Percentiles rank a stretch among this genome's conserved stretches.
Evolutionary conservation across 148 eudicot genomes (phyloP).

Genomic region (Fallopia convolvulus): DNA sequence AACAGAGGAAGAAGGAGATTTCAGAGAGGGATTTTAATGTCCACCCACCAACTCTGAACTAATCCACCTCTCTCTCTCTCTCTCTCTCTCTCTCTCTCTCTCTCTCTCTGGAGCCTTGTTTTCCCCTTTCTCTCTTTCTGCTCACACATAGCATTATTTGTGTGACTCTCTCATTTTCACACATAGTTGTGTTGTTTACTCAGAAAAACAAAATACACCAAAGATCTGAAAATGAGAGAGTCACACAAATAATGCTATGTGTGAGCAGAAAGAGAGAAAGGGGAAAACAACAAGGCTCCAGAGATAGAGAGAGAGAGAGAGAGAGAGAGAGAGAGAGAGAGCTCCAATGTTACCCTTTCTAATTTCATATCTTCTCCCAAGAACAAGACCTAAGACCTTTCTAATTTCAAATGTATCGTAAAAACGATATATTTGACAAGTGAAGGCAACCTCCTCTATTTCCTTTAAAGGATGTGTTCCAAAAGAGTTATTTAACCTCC

Average conservation of each 20-base stretch:
- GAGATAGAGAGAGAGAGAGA: background rate
- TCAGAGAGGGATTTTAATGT: slow-evolving; percentile 46
- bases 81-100: background rate
- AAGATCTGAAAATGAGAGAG: slow-evolving; percentile 10
- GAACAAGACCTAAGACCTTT: too few relatives aligned
- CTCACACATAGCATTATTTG: background rate
- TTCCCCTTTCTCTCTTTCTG: background rate
- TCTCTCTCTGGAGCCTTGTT: background rate
- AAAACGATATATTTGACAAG: too few relatives aligned
- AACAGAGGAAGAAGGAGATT: slow-evolving; percentile 48
- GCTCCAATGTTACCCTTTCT: slow-evolving; percentile 8
- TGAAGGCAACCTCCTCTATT: too few relatives aligned
- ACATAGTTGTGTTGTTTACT: too few relatives aligned
- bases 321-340: too few relatives aligned
- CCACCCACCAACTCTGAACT: slow-evolving; percentile 44
- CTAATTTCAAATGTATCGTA: too few relatives aligned
- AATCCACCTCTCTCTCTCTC: too few relatives aligned
- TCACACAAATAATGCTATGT: background rate
- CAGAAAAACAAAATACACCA: too few relatives aligned
- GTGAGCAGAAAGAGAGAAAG: too few relatives aligned
- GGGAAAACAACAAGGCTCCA: background rate
- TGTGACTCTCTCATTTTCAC: slow-evolving; percentile 8
- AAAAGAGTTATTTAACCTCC: too few relatives aligned
- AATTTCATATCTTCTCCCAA: background rate
- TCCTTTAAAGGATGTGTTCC: too few relatives aligned